These are phyloP conservation scores for Balakata baccata DNA, from an alignment of 345 rosid species.

Conservation along the genomic window DNA sequence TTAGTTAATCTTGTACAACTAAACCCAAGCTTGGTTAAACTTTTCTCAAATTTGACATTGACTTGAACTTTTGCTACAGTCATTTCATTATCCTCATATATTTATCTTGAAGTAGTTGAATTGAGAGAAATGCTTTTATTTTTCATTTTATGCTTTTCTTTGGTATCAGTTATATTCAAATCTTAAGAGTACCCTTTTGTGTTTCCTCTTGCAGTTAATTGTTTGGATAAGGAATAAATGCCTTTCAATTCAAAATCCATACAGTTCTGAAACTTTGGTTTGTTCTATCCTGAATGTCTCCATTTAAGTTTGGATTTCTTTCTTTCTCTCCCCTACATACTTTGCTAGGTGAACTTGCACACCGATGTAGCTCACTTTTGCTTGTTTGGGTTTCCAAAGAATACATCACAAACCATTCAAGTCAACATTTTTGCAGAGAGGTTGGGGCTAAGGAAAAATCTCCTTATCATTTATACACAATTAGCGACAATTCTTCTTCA, in stretches of 20 bases:
- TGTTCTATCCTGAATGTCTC: conserved; percentile 25
- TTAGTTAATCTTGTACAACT: too few species aligned
- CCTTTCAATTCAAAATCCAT: conserved; percentile 67
- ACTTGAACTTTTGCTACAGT: neutral
- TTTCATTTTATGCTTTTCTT: conserved; percentile 7
- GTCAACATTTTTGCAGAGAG: conserved; percentile 82
- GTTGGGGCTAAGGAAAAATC: conserved; percentile 81
- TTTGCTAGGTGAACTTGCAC: conserved; percentile 7
- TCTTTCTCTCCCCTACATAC: neutral
- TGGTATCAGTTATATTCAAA: neutral
- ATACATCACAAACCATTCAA: conserved; percentile 53
- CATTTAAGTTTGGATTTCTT: conserved; percentile 13
- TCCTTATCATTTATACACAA: conserved; percentile 65
- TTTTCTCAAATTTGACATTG: neutral
- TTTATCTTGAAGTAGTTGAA: neutral
- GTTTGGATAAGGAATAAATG: conserved; percentile 58
- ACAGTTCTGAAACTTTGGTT: conserved; percentile 57
- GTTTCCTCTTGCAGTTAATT: conserved; percentile 52
- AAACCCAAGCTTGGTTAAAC: neutral
- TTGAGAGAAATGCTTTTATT: neutral
- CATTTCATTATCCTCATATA: neutral
- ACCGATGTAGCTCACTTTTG: neutral
- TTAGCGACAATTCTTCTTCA: conserved; percentile 65
- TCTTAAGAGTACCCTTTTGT: conserved; percentile 7
- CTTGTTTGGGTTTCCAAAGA: conserved; percentile 41